Base-by-base conservation (phyloP, 331 rosid species). In the Stylosanthes scabra region DNA sequence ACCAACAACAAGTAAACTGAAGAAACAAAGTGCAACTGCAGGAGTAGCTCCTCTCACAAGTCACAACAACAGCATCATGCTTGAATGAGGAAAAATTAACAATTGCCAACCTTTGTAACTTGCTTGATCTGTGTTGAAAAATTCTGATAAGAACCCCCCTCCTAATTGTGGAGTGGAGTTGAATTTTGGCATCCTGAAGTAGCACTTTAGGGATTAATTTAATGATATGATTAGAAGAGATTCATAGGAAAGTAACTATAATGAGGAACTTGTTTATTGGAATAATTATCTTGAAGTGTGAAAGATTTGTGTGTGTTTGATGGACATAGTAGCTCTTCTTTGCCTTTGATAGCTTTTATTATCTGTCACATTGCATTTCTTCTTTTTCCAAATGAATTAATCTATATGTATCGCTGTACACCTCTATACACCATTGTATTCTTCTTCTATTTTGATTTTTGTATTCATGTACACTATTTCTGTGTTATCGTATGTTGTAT, bases 1-100 rank as follows among this genome's bases (percentile, higher is more conserved):
- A 91, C 83, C 97, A 92, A 72, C 97, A 95, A 74, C 97, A 92
- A 86, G 97, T 95, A 82, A 95, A 88, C 88, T 92, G 85, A 49
- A 11, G 15, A 13, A 94, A 63, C 47, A 54, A 67, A 77, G 63
- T 75, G 52, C 78, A 74, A 74, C 39, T 37, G 76, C 83, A 54
- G 59, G 27, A 80, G 78, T 74, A 81, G 80, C 64, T 72, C 78
- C 64, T 72, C 78, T 66, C 74, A 74, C 72, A 74, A 74, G 76
- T 61, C 64, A 68, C 42, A 81, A 68, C 42, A 81, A 70, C 85
- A 72, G 63, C 8, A 60, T 72, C 63, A 75, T 31, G 44, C 77
- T 63, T 68, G 72, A 68, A 63, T 76, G 79, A 76, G 76, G 45
- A 49, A 34, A 34, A 75, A 70, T 69, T 69, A 83, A 70, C n/a